phyloP scores from a whole-genome alignment of 768 basidiomycete species.

The Leccinum pellstonianum region DNA sequence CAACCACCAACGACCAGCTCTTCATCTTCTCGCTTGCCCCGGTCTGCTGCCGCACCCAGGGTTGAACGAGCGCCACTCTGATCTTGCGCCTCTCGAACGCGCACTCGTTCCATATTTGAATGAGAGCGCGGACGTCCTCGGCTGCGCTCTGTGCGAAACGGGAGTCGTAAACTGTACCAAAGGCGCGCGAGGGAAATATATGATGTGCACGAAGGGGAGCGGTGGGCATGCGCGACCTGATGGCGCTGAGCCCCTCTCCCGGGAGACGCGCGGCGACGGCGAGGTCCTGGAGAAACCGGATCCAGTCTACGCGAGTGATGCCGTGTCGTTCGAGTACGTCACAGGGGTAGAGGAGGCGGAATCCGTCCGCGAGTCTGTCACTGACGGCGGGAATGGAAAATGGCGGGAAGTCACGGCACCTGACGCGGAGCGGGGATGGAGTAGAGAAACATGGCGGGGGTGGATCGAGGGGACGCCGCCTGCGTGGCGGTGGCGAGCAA shows the following conservation, averaged over 20 bases:
- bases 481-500: not conserved
- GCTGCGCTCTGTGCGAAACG: conserved; percentile 17
- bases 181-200: conserved; percentile 13
- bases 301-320: conserved; percentile 28
- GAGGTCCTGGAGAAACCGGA: conserved; percentile 31
- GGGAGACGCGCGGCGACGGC: conserved; percentile 29
- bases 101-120: conserved; percentile 33
- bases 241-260: conserved; percentile 19
- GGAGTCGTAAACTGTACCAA: conserved; percentile 22
- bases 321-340: conserved; percentile 29
- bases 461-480: conserved; percentile 29
- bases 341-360: conserved; percentile 27
- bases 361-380: conserved; percentile 24
- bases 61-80: conserved; percentile 13
- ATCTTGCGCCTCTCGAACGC: conserved; percentile 34
- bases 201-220: conserved; percentile 13
- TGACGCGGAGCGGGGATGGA: conserved; percentile 27
- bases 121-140: conserved; percentile 27
- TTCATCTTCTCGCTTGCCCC: conserved; percentile 4
- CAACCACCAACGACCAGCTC: conserved; percentile 21
- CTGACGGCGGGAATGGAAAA: conserved; percentile 27
- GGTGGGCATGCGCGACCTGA: conserved; percentile 24
- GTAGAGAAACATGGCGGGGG: conserved; percentile 32
- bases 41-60: not conserved
- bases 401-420: conserved; percentile 28